phyloP scores from a whole-genome alignment of 2,329 filamentous ascomycete genomes.

The Trichoderma sp. region DNA sequence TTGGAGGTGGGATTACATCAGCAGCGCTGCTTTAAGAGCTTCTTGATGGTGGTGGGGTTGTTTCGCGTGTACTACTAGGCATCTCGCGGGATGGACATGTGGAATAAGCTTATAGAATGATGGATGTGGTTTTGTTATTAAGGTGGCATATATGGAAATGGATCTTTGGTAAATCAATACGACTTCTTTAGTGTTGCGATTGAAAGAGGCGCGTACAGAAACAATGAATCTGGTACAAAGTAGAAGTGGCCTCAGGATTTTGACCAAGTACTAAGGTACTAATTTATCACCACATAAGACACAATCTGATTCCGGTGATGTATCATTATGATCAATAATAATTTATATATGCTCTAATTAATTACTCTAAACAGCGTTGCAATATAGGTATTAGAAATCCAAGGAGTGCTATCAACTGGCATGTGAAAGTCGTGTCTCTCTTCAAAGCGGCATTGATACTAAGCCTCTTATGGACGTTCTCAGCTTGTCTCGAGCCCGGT shows the following conservation, averaged over 20 bases:
- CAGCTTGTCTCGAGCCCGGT: not conserved
- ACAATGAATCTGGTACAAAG: not conserved
- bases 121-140: not conserved
- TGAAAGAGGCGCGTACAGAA: not conserved
- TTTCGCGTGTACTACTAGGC: not conserved
- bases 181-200: not conserved
- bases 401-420: not conserved
- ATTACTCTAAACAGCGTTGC: not conserved
- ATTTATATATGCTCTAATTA: not conserved
- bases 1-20: conserved; percentile 22
- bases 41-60: not conserved
- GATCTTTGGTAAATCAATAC: not conserved
- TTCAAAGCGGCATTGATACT: conserved; percentile 7
- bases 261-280: not conserved
- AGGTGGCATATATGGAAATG: not conserved
- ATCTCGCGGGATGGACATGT: not conserved
- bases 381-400: not conserved
- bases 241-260: not conserved
- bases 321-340: not conserved
- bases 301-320: too few species aligned
- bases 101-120: not conserved
- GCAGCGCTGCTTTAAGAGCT: conserved; percentile 19
- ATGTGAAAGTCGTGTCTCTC: not conserved
- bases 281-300: not conserved
- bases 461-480: not conserved